These are phyloP conservation scores for Aegilops sharonensis DNA, from an alignment of 176 grass and related monocot genomes.

Conservation along the genomic window DNA sequence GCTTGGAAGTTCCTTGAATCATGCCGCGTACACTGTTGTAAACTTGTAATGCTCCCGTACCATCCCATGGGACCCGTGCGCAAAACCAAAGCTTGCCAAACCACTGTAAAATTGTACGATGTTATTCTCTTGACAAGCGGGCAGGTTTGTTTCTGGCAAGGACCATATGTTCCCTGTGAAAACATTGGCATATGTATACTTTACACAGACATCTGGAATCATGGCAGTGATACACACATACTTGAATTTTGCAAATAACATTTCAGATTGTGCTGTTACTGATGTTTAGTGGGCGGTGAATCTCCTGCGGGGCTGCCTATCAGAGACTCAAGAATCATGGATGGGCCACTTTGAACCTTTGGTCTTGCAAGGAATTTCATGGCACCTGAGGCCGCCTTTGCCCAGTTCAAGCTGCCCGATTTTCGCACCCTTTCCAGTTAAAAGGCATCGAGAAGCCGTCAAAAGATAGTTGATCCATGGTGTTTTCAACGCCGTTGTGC, in stretches of 20 bases:
- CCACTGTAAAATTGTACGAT: constrained; percentile 5
- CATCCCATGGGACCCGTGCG: neutral
- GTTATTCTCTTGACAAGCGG: constrained; percentile 1
- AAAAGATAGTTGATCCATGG: neutral
- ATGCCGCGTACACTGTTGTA: constrained; percentile 14
- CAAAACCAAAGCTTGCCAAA: neutral
- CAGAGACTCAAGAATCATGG: neutral
- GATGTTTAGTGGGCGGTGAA: neutral
- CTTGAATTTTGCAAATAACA: neutral
- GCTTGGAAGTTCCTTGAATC: constrained; percentile 4
- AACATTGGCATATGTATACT: constrained; percentile 23
- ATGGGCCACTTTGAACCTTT: neutral
- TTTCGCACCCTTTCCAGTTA: neutral
- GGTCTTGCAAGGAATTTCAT: neutral
- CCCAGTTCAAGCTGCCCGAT: neutral
- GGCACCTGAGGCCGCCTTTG: neutral
- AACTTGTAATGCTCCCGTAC: neutral
- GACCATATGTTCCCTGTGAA: constrained; percentile 1
- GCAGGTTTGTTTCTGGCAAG: constrained; percentile 10
- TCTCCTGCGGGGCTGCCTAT: neutral
- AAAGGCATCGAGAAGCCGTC: neutral
- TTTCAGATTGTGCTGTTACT: neutral
- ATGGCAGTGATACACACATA: neutral
- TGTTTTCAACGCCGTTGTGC: neutral
- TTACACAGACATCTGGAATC: neutral